phyloP scores from a whole-genome alignment of 2,329 filamentous ascomycete species.

The Nemania sp. region DNA sequence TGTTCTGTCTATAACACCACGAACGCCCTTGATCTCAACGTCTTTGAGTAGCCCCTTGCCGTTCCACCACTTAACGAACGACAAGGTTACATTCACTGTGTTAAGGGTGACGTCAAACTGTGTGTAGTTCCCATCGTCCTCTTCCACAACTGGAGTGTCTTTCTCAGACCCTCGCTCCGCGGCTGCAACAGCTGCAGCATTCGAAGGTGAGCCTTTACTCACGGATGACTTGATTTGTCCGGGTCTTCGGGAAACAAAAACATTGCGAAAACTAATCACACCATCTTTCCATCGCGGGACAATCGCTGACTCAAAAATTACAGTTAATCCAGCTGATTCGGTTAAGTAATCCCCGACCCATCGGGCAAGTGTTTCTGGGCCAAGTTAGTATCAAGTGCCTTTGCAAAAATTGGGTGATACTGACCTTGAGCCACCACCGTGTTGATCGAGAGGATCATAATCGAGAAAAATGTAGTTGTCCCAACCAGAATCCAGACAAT shows the following conservation, averaged over 20 bases:
- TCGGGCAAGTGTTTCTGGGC: conserved; percentile 80
- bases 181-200: conserved; percentile 83
- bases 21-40: conserved; percentile 91
- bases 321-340: conserved; percentile 86
- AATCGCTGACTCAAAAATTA: conserved; percentile 97
- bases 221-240: conserved; percentile 82
- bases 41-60: conserved; percentile 89
- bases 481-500: conserved; percentile 95
- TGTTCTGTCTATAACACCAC: conserved; percentile 90
- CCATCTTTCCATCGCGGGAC: conserved; percentile 95
- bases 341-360: conserved; percentile 97
- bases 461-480: conserved; percentile 94
- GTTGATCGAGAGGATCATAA: conserved; percentile 89
- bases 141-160: conserved; percentile 51
- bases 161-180: conserved; percentile 64
- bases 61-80: conserved; percentile 99
- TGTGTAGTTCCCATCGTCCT: conserved; percentile 94
- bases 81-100: conserved; percentile 93
- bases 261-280: conserved; percentile 94
- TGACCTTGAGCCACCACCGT: conserved; percentile 92
- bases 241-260: conserved; percentile 90
- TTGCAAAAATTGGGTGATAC: conserved; percentile 30
- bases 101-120: conserved; percentile 96
- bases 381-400: conserved; percentile 26
- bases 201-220: conserved; percentile 86